Conservation (phyloP, 805 yeast species). For the Ogataea ganodermae region DNA sequence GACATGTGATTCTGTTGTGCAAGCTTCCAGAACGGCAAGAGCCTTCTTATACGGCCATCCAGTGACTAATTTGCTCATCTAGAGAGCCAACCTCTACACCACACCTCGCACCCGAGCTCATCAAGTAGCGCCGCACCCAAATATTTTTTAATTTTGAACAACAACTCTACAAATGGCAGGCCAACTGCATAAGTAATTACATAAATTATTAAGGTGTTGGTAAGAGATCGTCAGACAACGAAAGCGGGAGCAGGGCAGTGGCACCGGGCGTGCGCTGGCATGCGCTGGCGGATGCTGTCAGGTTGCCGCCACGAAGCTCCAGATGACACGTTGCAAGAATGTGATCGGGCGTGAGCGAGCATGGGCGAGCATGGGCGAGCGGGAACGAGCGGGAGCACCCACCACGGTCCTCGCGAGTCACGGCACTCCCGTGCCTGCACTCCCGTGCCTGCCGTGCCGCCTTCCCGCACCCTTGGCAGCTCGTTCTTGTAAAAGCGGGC, state of each 20-base stretch:
- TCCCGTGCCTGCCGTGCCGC: no score
- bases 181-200: conserved; percentile 8
- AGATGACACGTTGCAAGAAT: conserved; percentile 3
- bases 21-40: not conserved
- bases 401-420: no score
- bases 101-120: not conserved
- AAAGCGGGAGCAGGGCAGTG: not conserved
- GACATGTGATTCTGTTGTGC: not conserved
- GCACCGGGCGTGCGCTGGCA: no score
- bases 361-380: no score
- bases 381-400: no score
- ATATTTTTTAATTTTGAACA: not conserved
- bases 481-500: no score
- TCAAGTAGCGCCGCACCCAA: not conserved
- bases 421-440: no score
- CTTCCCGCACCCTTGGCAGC: no score
- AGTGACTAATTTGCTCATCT: no score
- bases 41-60: not conserved
- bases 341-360: not conserved
- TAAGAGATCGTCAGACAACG: conserved; percentile 3
- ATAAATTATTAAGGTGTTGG: not conserved
- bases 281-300: no score
- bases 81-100: not conserved
- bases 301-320: no score
- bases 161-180: not conserved